These are phyloP conservation scores for Kwoniella heveanensis DNA, from an alignment of 768 basidiomycete species.

Conservation along the genomic window DNA sequence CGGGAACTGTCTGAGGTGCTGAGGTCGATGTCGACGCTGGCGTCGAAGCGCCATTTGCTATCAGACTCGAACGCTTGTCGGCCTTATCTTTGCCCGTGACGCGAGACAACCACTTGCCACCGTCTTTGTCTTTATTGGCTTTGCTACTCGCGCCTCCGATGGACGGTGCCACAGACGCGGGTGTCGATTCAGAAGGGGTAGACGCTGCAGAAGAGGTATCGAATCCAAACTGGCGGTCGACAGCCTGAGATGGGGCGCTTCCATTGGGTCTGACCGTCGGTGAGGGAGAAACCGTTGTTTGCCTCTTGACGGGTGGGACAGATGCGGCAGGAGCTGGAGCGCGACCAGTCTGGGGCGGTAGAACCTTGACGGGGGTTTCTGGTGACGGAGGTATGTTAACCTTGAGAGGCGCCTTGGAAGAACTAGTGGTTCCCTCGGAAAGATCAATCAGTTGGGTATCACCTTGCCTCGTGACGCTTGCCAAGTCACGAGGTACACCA, in stretches of 20 bases:
- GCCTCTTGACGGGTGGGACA: slow-evolving; percentile 1
- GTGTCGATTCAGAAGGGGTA: background rate
- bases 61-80: slow-evolving; percentile 10
- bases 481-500: background rate
- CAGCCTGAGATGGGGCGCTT: background rate
- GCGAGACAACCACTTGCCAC: slow-evolving; percentile 31
- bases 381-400: slow-evolving; percentile 9
- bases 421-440: background rate
- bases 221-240: slow-evolving; percentile 8
- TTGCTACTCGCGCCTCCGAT: slow-evolving; percentile 6
- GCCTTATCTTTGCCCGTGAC: slow-evolving; percentile 9
- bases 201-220: background rate
- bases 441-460: slow-evolving; percentile 11
- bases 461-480: background rate
- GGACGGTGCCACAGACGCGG: background rate
- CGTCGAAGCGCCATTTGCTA: slow-evolving; percentile 1
- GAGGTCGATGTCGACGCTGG: background rate
- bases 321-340: background rate
- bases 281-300: background rate
- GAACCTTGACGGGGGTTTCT: slow-evolving; percentile 1
- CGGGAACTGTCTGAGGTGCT: background rate
- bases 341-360: background rate
- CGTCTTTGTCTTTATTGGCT: slow-evolving; percentile 19
- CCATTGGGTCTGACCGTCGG: background rate
- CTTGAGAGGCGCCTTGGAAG: background rate